Base-by-base conservation (phyloP, 2,329 filamentous ascomycete species). In the Didymella segeticola region DNA sequence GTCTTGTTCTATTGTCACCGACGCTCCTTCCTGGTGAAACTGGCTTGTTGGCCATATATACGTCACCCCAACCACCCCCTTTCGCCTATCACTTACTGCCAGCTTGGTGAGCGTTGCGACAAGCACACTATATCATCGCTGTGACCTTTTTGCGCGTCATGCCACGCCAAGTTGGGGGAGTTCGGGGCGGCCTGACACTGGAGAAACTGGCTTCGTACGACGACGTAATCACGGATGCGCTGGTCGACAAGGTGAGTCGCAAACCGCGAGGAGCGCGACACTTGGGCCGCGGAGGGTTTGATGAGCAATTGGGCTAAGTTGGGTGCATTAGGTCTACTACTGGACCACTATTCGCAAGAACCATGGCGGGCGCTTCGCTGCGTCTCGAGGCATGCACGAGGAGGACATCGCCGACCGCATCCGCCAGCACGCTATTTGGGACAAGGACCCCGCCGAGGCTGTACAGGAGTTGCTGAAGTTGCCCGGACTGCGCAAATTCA, bases 321-420 rank as follows among this genome's bases (percentile, higher is more conserved):
- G 22, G 41, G 45, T 57, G 36, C 47, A 36, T 43, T 62, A 97
- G 93, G 89, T 91, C 9, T 97, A 90, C 76, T 99, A 95, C 80
- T 98, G 95, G 93, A 93, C 93, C 5, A 90, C 86, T 4, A 96
- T 97, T 54, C 93, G 93, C 61, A 99, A 99, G 77, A 96, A 98
- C 69, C 88, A 90, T 57, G 87, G 86, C 50, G 86, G 86, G 47
- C 91, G 90, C 49, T 98, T 96, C 75, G 89, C 90, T 66, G 84
- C 91, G 1, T 91, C 89, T 6, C 88, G 95, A 58, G 91, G 91
- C 33, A 81, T 98, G 43, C 86, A 84, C 47, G 83, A 87, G 60
- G 84, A 88, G 43, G 80, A 85, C 19, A 80, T 89, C 31, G 81
- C 83, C 50, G 77, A 79, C 58, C 84, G 87, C 52, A 74, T 89